Evolutionary conservation across 306 rosid species (phyloP), one percentile per base, ranked within the genome.

Genomic region (Ormosia emarginata): DNA sequence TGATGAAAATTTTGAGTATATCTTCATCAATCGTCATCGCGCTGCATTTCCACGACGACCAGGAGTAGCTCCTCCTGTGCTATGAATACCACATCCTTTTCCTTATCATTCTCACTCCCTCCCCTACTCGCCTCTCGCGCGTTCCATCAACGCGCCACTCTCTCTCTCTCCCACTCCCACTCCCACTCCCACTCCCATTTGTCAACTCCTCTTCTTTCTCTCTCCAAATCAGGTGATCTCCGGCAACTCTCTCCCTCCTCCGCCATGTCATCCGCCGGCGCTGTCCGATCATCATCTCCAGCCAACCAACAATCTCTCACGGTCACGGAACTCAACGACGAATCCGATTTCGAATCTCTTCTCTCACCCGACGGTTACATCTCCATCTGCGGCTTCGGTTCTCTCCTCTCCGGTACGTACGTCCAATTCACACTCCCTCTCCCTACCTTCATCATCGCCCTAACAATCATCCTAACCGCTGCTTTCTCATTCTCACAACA

Each of bases 331-430:
- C 92, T 94, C 74, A 70, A 43, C 66, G 83, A 88, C 12, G 93
- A 90, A 53, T 81, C 93, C 77, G 91, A 92, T 75, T 92, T 94
- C 83, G 89, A 88, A 24, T 59, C 89, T 33, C 57, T 87, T 34
- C 78, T 85, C 84, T 86, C 97, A 5, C 70, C 86, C 40, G 85
- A 86, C 61, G 93, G 89, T 67, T 78, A 39, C 75, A 79, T 93
- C 74, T 93, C 98, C 79, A 83, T 95, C 77, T 93, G 95, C 81
- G 99, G 99, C 86, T 91, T 90, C 85, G 98, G 99, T 46, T 95
- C 99, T 53, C 97, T 95, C 64, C 98, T 95, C 80, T 84, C 90
- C 39, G 88, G 90, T 87, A 47, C 40, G 83, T 59, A 62, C 18
- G 68, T 83, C 8, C 78, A 12, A 46, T 86, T 24, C 14, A 30